Evolutionary conservation across 2,329 filamentous ascomycete genomes (phyloP).

Genomic region (Pseudogymnoascus sp.): DNA sequence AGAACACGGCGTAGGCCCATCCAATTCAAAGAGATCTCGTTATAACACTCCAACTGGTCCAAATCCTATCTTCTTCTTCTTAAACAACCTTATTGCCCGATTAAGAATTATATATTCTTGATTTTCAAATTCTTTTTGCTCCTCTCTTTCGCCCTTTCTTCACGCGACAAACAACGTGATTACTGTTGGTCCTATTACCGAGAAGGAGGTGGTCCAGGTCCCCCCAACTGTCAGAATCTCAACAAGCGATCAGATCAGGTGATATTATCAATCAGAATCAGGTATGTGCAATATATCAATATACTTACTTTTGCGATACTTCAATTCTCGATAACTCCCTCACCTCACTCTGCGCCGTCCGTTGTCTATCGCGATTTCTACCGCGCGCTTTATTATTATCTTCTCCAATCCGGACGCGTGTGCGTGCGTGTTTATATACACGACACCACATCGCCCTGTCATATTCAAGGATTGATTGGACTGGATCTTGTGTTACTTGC

Average conservation of each 20-base stretch:
- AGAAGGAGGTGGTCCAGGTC: slow-evolving; percentile 4
- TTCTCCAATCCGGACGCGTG: slow-evolving; percentile 7
- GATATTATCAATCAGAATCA: slow-evolving; percentile 11
- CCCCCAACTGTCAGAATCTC: slow-evolving; percentile 7
- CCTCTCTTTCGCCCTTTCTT: background rate
- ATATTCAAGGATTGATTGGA: background rate
- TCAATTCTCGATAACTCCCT: background rate
- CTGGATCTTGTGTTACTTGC: background rate
- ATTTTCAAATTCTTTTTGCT: background rate
- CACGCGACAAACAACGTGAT: slow-evolving; percentile 11
- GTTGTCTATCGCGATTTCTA: background rate
- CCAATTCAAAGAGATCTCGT: background rate
- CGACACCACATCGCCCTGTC: slow-evolving; percentile 2
- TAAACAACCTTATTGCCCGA: slow-evolving; percentile 9
- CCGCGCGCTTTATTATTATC: slow-evolving; percentile 10
- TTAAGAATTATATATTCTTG: slow-evolving; percentile 9
- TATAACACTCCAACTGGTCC: background rate
- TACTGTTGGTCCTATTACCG: slow-evolving; percentile 7
- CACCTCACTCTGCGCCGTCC: background rate
- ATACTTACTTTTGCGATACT: background rate
- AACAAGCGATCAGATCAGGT: slow-evolving; percentile 9
- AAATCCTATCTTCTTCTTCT: background rate
- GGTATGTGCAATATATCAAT: background rate
- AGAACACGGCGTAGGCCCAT: slow-evolving; percentile 1
- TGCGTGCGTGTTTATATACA: slow-evolving; percentile 8